A percentile compares a stretch with the other conserved stretches of the same genome.
These are phyloP conservation scores for Allantophomopsis cytisporea DNA, from an alignment of 2,329 filamentous ascomycete species.

Conservation along the genomic window DNA sequence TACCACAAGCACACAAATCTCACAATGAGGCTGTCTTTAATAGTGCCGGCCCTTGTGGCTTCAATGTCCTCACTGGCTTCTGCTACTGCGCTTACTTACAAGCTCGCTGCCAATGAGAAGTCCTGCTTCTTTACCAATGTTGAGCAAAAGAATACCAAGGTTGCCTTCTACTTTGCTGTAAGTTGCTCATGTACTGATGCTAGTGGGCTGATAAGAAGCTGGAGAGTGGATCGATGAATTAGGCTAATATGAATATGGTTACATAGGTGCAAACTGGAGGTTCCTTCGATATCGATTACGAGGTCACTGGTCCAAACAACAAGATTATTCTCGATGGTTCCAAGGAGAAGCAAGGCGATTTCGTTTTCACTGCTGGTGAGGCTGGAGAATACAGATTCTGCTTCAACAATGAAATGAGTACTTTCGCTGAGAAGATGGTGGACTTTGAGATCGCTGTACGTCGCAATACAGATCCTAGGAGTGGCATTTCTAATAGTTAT, in stretches of 20 bases:
- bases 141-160: conserved; percentile 68
- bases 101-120: conserved; percentile 78
- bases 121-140: conserved; percentile 87
- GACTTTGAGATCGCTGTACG: conserved; percentile 93
- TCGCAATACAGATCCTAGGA: conserved; percentile 5
- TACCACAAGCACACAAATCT: background rate
- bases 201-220: background rate
- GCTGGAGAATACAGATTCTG: conserved; percentile 90
- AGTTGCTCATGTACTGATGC: conserved; percentile 17
- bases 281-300: conserved; percentile 93
- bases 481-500: background rate
- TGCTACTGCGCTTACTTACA: conserved; percentile 89
- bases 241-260: background rate
- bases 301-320: conserved; percentile 68
- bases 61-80: conserved; percentile 56
- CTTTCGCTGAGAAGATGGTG: conserved; percentile 92
- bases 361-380: conserved; percentile 88
- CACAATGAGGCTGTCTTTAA: conserved; percentile 50
- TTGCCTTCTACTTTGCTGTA: conserved; percentile 98
- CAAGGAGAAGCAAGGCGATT: conserved; percentile 93
- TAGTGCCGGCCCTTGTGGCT: conserved; percentile 58
- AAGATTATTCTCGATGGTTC: conserved; percentile 73
- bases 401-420: conserved; percentile 98
- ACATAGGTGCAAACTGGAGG: conserved; percentile 89
- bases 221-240: background rate